Conservation (phyloP, 2,329 filamentous ascomycete species). For the Capronia epimyces region DNA sequence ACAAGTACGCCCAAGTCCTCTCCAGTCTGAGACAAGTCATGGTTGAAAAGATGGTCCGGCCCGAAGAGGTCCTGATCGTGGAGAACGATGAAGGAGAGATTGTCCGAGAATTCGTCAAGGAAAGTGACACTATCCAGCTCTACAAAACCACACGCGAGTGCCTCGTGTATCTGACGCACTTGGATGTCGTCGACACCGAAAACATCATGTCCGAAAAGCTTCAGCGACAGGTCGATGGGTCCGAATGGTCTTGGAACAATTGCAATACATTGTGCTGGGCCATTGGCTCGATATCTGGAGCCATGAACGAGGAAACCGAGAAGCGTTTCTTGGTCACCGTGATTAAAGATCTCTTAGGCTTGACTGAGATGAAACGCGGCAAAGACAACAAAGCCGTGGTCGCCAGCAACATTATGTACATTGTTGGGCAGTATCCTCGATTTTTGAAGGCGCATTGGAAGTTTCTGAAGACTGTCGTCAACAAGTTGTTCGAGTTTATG, state of each 20-base stretch:
- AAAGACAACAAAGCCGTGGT: conserved; percentile 99
- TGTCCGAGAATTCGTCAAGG: conserved; percentile 97
- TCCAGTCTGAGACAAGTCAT: conserved; percentile 94
- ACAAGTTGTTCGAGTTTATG: conserved; percentile 99
- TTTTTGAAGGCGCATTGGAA: conserved; percentile 99
- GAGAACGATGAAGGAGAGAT: conserved; percentile 99
- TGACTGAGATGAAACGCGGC: conserved; percentile 98
- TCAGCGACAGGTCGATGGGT: conserved; percentile 85
- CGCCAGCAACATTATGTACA: conserved; percentile 99
- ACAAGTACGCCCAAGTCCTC: conserved; percentile 93
- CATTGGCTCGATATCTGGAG: conserved; percentile 94
- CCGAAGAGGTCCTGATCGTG: conserved; percentile 97
- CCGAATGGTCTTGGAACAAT: conserved; percentile 99
- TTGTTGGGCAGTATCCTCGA: conserved; percentile 95
- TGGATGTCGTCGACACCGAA: conserved; percentile 96
- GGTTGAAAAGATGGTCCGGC: conserved; percentile 99
- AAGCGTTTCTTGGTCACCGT: conserved; percentile 98
- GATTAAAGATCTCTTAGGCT: conserved; percentile 92
- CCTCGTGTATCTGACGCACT: conserved; percentile 90
- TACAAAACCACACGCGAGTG: conserved; percentile 99
- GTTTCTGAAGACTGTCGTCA: conserved; percentile 98
- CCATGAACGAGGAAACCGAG: conserved; percentile 99
- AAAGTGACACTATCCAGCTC: conserved; percentile 96
- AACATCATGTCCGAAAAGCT: conserved; percentile 99
- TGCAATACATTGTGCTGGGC: conserved; percentile 99